Base-by-base conservation (phyloP, 768 basidiomycete species). In the Cystobasidium onofrii region DNA sequence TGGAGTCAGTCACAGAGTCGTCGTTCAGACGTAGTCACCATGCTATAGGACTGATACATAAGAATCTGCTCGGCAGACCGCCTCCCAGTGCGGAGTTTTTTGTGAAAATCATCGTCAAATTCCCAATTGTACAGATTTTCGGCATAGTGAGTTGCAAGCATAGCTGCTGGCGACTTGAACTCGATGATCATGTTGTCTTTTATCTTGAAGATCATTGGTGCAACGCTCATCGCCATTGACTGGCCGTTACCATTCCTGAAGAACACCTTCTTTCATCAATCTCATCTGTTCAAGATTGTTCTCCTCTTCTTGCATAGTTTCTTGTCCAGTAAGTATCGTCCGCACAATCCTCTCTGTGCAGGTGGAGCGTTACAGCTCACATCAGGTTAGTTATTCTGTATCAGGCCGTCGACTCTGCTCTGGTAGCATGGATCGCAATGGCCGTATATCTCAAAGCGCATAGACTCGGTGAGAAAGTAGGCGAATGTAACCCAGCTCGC, bases 101-200 rank as follows among this genome's bases (percentile, higher is more conserved):
- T 81, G 83, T 90, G 70, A 82, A 83, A 10, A 79, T 92, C 77
- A 91, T 91, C 75, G 89, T 95, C 82, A 88, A 88, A 76, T 78
- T 83, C 6, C 93, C 92, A 6, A 75, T 93, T 70, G 81, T 96
- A 44, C 93, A 89, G 76, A 86, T 88, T 39, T 27, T 89, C 33
- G 83, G 86, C 50, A 86, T 94, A 80, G 54, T 76, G 33, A 27
- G 74, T 36, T 31, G 0, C n/a, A n/a, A n/a, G n/a, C n/a, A n/a
- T n/a, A n/a, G n/a, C n/a, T n/a, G n/a, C n/a, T n/a, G 7, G 41
- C 41, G 18, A 18, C 41, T 9, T 43, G 41, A 9, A 43, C 41
- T 43, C 9, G 18, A 43, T 7, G 9, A 43, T 9, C 41, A 43
- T 50, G 46, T 6, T 39, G 39, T 39, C 15, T 15, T 39, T 15